Percentiles rank a stretch among this genome's conserved stretches.
Evolutionary conservation across 2,329 filamentous ascomycete genomes (phyloP).

Genomic region (Sarocladium oryzae): DNA sequence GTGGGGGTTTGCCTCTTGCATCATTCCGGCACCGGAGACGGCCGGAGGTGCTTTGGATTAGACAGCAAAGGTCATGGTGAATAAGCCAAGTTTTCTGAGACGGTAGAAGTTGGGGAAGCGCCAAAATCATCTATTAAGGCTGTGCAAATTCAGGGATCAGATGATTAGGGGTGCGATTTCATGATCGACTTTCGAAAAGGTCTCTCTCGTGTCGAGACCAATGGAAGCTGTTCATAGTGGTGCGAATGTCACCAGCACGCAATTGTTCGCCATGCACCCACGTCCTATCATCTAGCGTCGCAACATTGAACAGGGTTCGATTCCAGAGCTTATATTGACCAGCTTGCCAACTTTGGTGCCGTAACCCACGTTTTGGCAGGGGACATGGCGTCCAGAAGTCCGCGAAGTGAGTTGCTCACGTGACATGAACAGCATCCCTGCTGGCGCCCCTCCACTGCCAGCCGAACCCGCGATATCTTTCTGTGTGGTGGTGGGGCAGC

Average conservation of each 20-base stretch:
- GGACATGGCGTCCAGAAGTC: too few species aligned
- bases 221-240: background rate
- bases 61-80: conserved; percentile 3
- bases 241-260: background rate
- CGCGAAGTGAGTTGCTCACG: background rate
- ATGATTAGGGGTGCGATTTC: background rate
- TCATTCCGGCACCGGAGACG: conserved; percentile 10
- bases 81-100: background rate
- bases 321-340: too few species aligned
- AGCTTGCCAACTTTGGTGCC: too few species aligned
- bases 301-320: too few species aligned
- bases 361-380: too few species aligned
- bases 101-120: background rate
- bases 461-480: conserved; percentile 5
- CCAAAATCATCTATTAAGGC: background rate
- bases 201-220: background rate
- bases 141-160: background rate
- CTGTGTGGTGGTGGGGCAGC: conserved; percentile 4
- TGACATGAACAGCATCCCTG: background rate
- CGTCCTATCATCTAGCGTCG: too few species aligned
- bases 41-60: conserved; percentile 2
- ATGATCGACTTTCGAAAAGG: background rate
- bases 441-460: background rate
- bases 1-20: conserved; percentile 9
- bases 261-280: background rate